These are phyloP conservation scores for Alternaria triticina DNA, from an alignment of 2,329 filamentous ascomycete species.

Conservation along the genomic window DNA sequence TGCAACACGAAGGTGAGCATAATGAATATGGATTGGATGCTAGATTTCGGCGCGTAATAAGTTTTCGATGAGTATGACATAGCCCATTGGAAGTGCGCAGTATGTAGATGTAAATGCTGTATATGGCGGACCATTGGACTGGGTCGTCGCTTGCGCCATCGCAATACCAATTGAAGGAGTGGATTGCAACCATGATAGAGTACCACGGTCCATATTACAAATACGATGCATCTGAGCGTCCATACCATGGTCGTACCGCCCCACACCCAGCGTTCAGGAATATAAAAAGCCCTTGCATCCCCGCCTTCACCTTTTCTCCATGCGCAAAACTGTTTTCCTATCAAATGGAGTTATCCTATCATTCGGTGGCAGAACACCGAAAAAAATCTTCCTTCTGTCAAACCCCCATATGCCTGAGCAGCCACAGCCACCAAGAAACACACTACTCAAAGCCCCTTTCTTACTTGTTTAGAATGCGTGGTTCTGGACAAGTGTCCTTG, in stretches of 20 bases:
- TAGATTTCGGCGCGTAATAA: not conserved
- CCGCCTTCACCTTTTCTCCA: not conserved
- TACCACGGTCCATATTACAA: too few relatives aligned
- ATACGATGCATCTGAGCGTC: too few relatives aligned
- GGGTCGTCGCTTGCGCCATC: not conserved
- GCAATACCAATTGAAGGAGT: not conserved
- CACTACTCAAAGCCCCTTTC: not conserved
- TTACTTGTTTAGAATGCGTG: not conserved
- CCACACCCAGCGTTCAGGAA: too few relatives aligned
- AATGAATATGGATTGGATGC: not conserved
- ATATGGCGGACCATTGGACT: not conserved
- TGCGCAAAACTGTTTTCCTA: too few relatives aligned
- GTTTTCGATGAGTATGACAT: not conserved
- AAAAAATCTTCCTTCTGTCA: not conserved
- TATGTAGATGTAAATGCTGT: not conserved
- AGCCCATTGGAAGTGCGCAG: not conserved
- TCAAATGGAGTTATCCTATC: not conserved
- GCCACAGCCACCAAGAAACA: not conserved
- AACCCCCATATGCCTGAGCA: not conserved
- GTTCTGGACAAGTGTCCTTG: not conserved
- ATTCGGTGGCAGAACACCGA: not conserved
- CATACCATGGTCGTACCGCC: too few relatives aligned
- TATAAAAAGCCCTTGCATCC: not conserved
- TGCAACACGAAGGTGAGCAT: not conserved
- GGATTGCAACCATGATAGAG: accelerated